Evolutionary conservation across 163 green algal genomes (phyloP), one percentile per base, ranked within the genome.

Genomic region (Scenedesmus sp.): DNA sequence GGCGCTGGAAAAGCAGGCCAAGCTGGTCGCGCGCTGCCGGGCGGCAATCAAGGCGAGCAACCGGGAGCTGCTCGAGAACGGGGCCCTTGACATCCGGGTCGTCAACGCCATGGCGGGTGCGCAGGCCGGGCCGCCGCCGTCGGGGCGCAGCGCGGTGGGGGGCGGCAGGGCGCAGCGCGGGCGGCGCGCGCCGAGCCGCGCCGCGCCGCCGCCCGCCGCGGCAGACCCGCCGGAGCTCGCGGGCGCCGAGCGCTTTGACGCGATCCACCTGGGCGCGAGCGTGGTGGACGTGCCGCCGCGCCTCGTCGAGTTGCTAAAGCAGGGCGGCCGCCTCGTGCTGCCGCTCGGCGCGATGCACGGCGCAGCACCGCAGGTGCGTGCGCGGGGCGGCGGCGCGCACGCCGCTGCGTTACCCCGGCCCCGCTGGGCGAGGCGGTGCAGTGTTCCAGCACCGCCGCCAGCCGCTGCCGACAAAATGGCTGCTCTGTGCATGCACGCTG

Each of bases 311-410:
- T 22, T 76, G 51, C 51, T 76, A n/a, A 64, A n/a, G 51, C 67
- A 34, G 24, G 51, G 50, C 2, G 67, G 67, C 18, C 33, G 67
- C 31, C 31, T 76, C 33, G 51, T 76, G 51, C 51, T 65, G n/a
- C 67, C 67, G 22, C 51, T 76, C 50, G 67, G 67, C 24, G 33
- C 47, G 17, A 76, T 76, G 66, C 66, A 76, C 26, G 66, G 66
- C 9, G n/a, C 29, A 10, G 31, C 51, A 18, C 22, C 66, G 20
- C 66, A 76, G 66, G 66, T 64, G 48, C 34, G 9, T 18, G 60
- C 2, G 22, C 62, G 50, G 6, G 24, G 18, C 9, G n/a, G 50
- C 50, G 15, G 45, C 17, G 45, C 45, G 17, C 45, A 54, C n/a
- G n/a, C n/a, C n/a, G n/a, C n/a, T n/a, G n/a, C n/a, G n/a, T n/a